Evolutionary conservation across 768 basidiomycete species (phyloP).

Genomic region (Cyclocybe aegerita): DNA sequence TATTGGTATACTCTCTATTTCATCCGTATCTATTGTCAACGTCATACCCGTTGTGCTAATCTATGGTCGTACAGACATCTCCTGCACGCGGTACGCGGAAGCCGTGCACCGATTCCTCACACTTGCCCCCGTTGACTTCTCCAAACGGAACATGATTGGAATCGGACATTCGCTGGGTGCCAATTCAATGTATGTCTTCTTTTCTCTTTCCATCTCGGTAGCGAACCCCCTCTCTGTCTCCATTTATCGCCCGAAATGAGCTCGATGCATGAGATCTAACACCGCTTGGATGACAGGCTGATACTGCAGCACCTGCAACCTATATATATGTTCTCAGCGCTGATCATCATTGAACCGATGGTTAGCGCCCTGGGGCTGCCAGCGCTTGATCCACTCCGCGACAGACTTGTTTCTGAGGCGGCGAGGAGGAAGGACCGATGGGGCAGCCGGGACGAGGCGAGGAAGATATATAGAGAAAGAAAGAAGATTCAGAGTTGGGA

Average conservation of each 20-base stretch:
- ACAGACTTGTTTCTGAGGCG: slow-evolving; percentile 44
- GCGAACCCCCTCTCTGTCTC: no score
- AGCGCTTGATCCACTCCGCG: slow-evolving; percentile 40
- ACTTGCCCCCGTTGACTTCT: no score
- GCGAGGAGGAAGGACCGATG: slow-evolving; percentile 52
- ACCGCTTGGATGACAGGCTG: slow-evolving; percentile 33
- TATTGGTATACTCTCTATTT: neutral
- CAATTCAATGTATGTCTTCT: slow-evolving; percentile 54
- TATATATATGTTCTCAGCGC: slow-evolving; percentile 40
- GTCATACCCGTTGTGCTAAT: slow-evolving; percentile 1
- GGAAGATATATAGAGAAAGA: slow-evolving; percentile 31
- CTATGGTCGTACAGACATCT: slow-evolving; percentile 37
- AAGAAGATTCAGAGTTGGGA: slow-evolving; percentile 48
- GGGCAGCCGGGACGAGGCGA: slow-evolving; percentile 45
- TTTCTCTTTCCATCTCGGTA: slow-evolving; percentile 1
- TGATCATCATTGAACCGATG: slow-evolving; percentile 67
- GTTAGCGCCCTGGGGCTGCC: slow-evolving; percentile 49
- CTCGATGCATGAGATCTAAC: neutral
- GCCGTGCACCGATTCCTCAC: slow-evolving; percentile 58
- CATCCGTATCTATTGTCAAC: slow-evolving; percentile 4
- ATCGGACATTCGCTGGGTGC: slow-evolving; percentile 66
- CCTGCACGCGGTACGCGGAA: slow-evolving; percentile 63
- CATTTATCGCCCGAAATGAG: no score
- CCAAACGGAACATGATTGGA: no score
- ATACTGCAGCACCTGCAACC: slow-evolving; percentile 52